A percentile compares a stretch with the other conserved stretches of the same genome.
phyloP scores from a whole-genome alignment of 192 early-diverging fungal genomes.

The Ambispora gerdemannii region DNA sequence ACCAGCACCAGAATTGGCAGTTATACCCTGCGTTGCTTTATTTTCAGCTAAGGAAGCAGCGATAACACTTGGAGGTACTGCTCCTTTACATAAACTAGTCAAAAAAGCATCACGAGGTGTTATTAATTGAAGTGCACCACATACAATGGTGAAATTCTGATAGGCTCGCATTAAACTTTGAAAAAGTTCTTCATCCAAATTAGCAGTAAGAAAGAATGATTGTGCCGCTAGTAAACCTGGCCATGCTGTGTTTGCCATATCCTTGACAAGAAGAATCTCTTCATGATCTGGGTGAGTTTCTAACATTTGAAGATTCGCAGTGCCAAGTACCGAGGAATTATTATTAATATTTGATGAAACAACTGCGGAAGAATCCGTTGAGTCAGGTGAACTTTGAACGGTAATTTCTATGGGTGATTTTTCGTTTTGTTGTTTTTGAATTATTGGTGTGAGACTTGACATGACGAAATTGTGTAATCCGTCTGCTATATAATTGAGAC shows the following conservation, averaged over 20 bases:
- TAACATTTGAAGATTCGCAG: conserved; percentile 29
- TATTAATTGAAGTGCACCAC: conserved; percentile 74
- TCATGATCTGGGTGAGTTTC: conserved; percentile 31
- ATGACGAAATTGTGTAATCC: conserved; percentile 64
- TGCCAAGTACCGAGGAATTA: conserved; percentile 37
- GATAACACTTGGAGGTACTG: conserved; percentile 60
- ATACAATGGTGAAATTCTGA: conserved; percentile 71
- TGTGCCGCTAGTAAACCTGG: conserved; percentile 72
- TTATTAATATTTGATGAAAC: conserved; percentile 22
- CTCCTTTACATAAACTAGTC: conserved; percentile 76
- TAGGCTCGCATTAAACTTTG: conserved; percentile 63
- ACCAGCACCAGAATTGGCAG: background rate
- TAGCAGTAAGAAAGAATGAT: conserved; percentile 70
- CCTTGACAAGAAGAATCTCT: conserved; percentile 61
- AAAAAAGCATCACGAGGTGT: conserved; percentile 85
- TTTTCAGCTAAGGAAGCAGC: conserved; percentile 34
- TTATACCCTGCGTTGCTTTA: conserved; percentile 22
- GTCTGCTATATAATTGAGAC: conserved; percentile 68
- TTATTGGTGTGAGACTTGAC: conserved; percentile 50
- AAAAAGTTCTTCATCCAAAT: conserved; percentile 85
- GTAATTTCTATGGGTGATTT: background rate
- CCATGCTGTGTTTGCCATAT: conserved; percentile 81
- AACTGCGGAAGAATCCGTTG: conserved; percentile 3
- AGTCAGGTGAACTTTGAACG: background rate
- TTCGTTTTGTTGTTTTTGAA: conserved; percentile 33